phyloP scores from a whole-genome alignment of 192 early-diverging fungal genomes.

The Linnemannia hyalina region DNA sequence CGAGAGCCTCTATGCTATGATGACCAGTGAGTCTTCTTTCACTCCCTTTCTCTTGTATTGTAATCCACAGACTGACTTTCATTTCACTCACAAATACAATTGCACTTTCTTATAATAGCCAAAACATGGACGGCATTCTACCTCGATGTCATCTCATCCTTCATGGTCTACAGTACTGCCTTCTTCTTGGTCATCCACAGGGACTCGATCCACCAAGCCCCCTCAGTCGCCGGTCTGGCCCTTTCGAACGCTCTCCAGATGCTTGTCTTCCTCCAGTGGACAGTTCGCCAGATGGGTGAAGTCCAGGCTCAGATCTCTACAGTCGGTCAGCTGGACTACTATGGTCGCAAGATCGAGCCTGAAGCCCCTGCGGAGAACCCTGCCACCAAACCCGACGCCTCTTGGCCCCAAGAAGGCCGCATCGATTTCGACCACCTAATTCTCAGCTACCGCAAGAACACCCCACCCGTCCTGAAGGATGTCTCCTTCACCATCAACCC shows the following conservation, averaged over 20 bases:
- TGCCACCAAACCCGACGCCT: conserved; percentile 22
- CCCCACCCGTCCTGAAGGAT: conserved; percentile 43
- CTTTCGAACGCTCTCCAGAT: conserved; percentile 45
- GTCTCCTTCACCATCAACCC: conserved; percentile 69
- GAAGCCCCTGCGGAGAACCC: conserved; percentile 68
- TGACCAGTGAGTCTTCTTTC: conserved; percentile 59
- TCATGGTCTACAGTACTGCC: conserved; percentile 73
- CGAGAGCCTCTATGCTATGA: conserved; percentile 57
- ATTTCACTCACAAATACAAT: not conserved
- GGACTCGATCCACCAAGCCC: conserved; percentile 17
- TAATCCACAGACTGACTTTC: conserved; percentile 44
- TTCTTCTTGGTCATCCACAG: conserved; percentile 65
- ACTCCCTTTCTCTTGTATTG: conserved; percentile 44
- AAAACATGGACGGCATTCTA: conserved; percentile 68
- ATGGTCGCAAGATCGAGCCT: conserved; percentile 65
- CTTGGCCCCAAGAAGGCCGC: conserved; percentile 72
- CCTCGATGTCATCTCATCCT: conserved; percentile 67
- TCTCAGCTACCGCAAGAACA: conserved; percentile 68
- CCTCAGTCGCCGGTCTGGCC: conserved; percentile 39
- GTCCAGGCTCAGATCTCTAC: conserved; percentile 34
- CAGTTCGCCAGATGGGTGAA: conserved; percentile 33
- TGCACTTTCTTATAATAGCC: conserved; percentile 20
- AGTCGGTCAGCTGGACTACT: conserved; percentile 81
- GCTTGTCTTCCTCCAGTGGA: conserved; percentile 41
- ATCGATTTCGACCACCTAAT: conserved; percentile 72